Conservation (phyloP, 208 protist species). For the Trypanosoma congolense region DNA sequence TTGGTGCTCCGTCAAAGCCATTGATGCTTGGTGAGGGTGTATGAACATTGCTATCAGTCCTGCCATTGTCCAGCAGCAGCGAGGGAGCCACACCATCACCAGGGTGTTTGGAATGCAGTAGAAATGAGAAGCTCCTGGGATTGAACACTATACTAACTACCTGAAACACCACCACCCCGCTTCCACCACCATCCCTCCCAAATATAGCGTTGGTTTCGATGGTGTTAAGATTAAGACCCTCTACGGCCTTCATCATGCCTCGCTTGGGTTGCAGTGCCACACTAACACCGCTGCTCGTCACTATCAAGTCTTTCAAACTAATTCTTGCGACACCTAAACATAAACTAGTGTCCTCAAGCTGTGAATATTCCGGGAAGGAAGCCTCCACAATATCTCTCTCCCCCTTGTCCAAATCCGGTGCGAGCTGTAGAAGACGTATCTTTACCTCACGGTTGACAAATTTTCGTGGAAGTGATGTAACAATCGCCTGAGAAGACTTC, state of each 20-base stretch:
- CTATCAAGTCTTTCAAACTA: constrained; percentile 57
- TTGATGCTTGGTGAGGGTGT: background rate
- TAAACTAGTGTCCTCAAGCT: constrained; percentile 33
- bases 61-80: background rate
- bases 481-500: constrained; percentile 37
- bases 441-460: constrained; percentile 61
- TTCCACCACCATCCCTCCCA: constrained; percentile 64
- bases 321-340: constrained; percentile 85
- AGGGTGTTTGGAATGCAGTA: constrained; percentile 24
- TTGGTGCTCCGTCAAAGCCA: constrained; percentile 5
- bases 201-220: constrained; percentile 69
- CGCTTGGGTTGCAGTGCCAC: constrained; percentile 74
- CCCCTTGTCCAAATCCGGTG: constrained; percentile 28
- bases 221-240: constrained; percentile 62
- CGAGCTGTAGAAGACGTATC: constrained; percentile 76
- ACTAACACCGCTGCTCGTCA: constrained; percentile 47
- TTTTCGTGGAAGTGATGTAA: constrained; percentile 58
- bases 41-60: background rate
- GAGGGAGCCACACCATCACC: background rate
- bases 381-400: constrained; percentile 16
- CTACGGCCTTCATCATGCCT: constrained; percentile 43
- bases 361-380: constrained; percentile 18
- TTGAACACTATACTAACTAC: constrained; percentile 60
- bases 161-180: constrained; percentile 68
- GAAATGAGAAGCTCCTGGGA: constrained; percentile 29